These are phyloP conservation scores for Blastomyces silverae DNA, from an alignment of 2,329 filamentous ascomycete species.

Conservation along the genomic window DNA sequence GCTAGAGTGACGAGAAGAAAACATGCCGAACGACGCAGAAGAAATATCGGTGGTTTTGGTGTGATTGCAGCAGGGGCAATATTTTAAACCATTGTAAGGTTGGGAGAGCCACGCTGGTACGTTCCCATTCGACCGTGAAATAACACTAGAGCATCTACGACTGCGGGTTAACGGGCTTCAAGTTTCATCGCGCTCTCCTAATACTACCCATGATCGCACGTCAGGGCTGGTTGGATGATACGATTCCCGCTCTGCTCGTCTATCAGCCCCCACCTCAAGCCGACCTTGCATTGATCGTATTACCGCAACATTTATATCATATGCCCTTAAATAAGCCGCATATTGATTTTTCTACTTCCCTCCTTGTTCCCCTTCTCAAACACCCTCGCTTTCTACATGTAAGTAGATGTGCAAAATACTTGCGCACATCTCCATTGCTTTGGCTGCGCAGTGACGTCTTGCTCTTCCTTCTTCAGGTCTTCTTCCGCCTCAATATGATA, in stretches of 20 bases:
- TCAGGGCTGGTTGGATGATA: not conserved
- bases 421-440: not conserved
- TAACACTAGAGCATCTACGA: not conserved
- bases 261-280: not conserved
- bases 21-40: not conserved
- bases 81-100: not conserved
- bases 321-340: not conserved
- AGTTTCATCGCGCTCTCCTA: not conserved
- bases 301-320: not conserved
- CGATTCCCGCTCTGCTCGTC: not conserved
- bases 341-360: not conserved
- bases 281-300: not conserved
- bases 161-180: not conserved
- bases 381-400: not conserved
- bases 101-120: not conserved
- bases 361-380: not conserved
- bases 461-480: not conserved
- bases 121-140: not conserved
- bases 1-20: slow-evolving; percentile 6
- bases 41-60: not conserved
- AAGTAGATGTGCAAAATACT: not conserved
- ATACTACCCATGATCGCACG: too few relatives aligned
- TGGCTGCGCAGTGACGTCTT: not conserved
- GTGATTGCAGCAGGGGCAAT: not conserved
- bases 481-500: not conserved